These are phyloP conservation scores for Talaromyces ruber DNA, from an alignment of 495 filamentous ascomycete species.

Conservation along the genomic window DNA sequence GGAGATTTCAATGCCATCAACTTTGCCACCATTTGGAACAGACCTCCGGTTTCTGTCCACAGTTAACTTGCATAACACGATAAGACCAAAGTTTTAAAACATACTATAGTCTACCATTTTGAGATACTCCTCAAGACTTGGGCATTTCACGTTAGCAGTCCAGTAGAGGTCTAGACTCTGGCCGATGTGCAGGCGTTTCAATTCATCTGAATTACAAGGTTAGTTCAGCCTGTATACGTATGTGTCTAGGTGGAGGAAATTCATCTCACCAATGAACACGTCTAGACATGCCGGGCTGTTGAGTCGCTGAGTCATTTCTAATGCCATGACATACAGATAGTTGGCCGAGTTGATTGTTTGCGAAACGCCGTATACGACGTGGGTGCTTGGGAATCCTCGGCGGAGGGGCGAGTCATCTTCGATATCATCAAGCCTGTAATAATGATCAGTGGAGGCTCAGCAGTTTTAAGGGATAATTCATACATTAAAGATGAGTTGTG, in stretches of 20 bases:
- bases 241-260: not conserved
- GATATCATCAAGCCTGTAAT: conserved; percentile 27
- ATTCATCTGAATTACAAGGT: not conserved
- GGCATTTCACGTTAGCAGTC: not conserved
- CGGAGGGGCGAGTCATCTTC: conserved; percentile 60
- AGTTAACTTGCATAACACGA: not conserved
- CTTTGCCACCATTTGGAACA: not conserved
- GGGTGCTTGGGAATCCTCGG: conserved; percentile 71
- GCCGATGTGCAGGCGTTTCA: not conserved
- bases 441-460: not conserved
- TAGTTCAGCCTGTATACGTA: not conserved
- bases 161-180: not conserved
- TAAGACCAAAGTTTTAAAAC: not conserved
- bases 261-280: not conserved
- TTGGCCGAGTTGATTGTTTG: conserved; percentile 86
- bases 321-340: conserved; percentile 46
- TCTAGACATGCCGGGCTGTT: not conserved
- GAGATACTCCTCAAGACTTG: not conserved
- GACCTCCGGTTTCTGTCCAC: not conserved
- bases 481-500: conserved; percentile 1
- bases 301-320: not conserved
- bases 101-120: not conserved
- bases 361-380: conserved; percentile 72
- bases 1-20: not conserved
- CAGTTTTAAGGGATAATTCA: not conserved